Base-by-base conservation (phyloP, 176 grass and related monocot species). In the Oryza brachyantha region DNA sequence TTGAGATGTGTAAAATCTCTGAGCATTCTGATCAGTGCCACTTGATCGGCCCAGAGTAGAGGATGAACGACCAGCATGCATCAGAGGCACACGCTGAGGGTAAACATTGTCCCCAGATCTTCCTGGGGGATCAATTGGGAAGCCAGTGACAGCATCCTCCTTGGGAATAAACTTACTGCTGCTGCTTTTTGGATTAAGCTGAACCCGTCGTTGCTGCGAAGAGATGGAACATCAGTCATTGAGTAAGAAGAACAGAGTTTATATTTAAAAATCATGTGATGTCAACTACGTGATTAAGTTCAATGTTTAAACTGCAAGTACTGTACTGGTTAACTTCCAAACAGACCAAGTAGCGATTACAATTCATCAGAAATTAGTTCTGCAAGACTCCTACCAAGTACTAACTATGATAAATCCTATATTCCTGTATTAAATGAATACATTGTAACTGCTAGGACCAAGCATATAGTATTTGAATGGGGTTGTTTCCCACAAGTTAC, bases 111-210 rank as follows among this genome's bases (percentile, higher is more conserved):
- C 90, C 13, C n/a, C 81, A 76, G 76, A 73, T 88, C 65, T 82
- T 89, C 84, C 88, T 1, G 74, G 64, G 69, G 75, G 92, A 87
- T 95, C 86, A 45, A 93, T 91, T 76, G 85, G 83, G 52, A 95
- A 91, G 29, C 90, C 78, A 42, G 96, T 81, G 40, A 84, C 70
- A 78, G 13, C 82, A 70, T 97, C 91, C 72, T 88, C 94, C 83
- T 93, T 90, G 79, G 91, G 84, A 75, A 84, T 91, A 45, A 90
- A 92, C 81, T 93, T 97, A 67, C 86, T 83, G 34, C 83, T 90
- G 45, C 74, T 73, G 88, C 85, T 82, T 82, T 88, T 91, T 24
- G 92, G 83, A 79, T 94, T 96, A 80, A 77, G 75, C 41, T 87
- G 90, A 84, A 89, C 78, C 7, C 83, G 81, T 14, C 81, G 83